Conservation (phyloP, 1,139 yeast genomes). For the Blastobotrys persicus region DNA sequence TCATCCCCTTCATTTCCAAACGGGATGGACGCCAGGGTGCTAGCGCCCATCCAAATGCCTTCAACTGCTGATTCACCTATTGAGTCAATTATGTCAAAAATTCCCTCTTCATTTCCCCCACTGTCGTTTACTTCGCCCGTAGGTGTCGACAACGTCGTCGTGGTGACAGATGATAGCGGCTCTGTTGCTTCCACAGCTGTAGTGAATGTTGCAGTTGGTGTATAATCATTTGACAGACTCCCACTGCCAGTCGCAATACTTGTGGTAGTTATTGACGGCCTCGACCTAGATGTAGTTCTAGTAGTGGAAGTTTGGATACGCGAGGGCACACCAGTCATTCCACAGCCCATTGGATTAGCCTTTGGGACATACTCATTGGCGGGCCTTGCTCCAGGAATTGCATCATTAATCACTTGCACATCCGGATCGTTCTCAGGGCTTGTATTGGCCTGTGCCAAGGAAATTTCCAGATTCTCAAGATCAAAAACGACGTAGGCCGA, state of each 20-base stretch:
- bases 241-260: no score
- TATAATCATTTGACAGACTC: not conserved
- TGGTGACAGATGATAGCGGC: not conserved
- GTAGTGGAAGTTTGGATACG: not conserved
- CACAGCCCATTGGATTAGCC: not conserved
- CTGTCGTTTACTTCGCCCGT: not conserved
- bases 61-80: not conserved
- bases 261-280: no score
- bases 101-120: not conserved
- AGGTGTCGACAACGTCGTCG: not conserved
- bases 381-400: slow-evolving; percentile 23
- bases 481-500: slow-evolving; percentile 77
- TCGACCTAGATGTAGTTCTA: not conserved
- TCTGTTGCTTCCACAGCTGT: not conserved
- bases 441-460: slow-evolving; percentile 57
- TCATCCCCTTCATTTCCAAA: not conserved
- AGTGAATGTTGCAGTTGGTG: not conserved
- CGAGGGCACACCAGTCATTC: not conserved
- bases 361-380: slow-evolving; percentile 15
- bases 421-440: slow-evolving; percentile 18
- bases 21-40: not conserved
- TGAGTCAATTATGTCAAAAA: not conserved
- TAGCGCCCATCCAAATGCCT: not conserved
- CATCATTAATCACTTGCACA: slow-evolving; percentile 25
- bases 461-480: slow-evolving; percentile 60